Conservation (phyloP, 176 grass and related monocot species). For the Eleusine indica region DNA sequence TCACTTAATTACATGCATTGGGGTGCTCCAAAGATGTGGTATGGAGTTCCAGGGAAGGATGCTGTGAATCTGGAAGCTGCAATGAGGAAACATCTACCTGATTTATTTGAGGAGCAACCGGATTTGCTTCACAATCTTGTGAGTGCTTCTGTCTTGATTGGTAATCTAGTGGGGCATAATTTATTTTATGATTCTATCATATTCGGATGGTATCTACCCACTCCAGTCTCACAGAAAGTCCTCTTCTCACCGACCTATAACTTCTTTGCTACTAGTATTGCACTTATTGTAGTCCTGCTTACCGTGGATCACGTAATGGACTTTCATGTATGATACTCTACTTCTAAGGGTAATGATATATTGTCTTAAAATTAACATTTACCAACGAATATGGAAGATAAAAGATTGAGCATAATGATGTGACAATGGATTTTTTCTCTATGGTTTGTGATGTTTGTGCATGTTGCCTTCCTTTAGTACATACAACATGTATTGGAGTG, state of each 20-base stretch:
- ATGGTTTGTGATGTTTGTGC: neutral
- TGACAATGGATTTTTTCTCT: neutral
- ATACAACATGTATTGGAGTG: neutral
- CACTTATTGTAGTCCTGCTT: neutral
- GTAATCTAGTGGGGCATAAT: neutral
- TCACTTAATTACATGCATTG: conserved; percentile 94
- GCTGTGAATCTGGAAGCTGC: conserved; percentile 74
- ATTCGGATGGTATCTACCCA: too few species aligned
- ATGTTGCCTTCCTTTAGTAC: neutral
- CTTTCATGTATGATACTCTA: neutral
- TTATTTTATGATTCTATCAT: too few species aligned
- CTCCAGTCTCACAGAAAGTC: too few species aligned
- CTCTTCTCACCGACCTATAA: too few species aligned
- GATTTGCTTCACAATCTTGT: conserved; percentile 97
- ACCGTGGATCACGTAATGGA: neutral
- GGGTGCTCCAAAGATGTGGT: conserved; percentile 97
- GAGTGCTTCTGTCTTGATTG: conserved; percentile 43
- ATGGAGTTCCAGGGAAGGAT: conserved; percentile 86
- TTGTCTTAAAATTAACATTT: neutral
- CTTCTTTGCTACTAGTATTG: too few species aligned
- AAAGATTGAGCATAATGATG: neutral
- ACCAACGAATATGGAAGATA: neutral
- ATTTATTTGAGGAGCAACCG: conserved; percentile 88
- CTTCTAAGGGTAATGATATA: conserved; percentile 2
- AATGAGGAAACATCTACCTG: conserved; percentile 90